phyloP scores from a whole-genome alignment of 345 rosid genomes.

The Balakata baccata region DNA sequence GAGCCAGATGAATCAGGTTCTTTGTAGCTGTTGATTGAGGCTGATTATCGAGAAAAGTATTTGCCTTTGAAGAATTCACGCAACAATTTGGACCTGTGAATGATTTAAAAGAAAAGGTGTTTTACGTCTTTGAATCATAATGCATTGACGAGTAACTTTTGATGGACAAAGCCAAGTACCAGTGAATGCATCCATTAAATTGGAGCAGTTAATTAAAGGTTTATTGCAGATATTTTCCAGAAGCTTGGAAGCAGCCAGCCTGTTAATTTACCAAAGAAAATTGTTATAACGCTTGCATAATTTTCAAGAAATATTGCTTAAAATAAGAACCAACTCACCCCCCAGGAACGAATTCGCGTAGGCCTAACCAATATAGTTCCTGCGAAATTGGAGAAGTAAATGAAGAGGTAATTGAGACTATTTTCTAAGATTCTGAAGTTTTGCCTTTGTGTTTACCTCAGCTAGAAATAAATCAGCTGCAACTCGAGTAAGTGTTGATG shows the following conservation, averaged over 20 bases:
- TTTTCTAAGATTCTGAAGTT: not conserved
- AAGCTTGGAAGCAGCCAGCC: slow-evolving; percentile 28
- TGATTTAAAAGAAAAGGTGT: not conserved
- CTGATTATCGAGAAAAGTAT: slow-evolving; percentile 22
- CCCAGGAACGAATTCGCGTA: slow-evolving; percentile 34
- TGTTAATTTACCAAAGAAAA: slow-evolving; percentile 17
- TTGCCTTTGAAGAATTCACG: slow-evolving; percentile 27
- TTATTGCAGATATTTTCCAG: slow-evolving; percentile 21
- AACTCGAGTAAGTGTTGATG: slow-evolving; percentile 18
- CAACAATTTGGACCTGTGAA: slow-evolving; percentile 36
- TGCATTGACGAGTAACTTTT: not conserved
- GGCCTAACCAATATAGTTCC: slow-evolving; percentile 44
- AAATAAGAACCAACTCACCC: slow-evolving; percentile 26
- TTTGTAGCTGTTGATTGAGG: slow-evolving; percentile 41
- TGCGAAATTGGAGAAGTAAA: slow-evolving; percentile 8
- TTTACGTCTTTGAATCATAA: not conserved
- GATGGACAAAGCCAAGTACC: slow-evolving; percentile 18
- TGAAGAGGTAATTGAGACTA: not conserved
- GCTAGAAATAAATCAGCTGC: slow-evolving; percentile 36
- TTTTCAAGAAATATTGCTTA: not conserved
- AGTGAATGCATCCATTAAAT: slow-evolving; percentile 28
- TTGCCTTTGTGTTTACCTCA: slow-evolving; percentile 17
- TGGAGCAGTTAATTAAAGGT: slow-evolving; percentile 26
- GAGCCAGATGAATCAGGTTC: slow-evolving; percentile 41
- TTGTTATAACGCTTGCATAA: not conserved